A percentile compares a stretch with the other conserved stretches of the same genome.
Evolutionary conservation across 164 flowering plant species (phyloP).

Genomic region (Akebia trifoliata): DNA sequence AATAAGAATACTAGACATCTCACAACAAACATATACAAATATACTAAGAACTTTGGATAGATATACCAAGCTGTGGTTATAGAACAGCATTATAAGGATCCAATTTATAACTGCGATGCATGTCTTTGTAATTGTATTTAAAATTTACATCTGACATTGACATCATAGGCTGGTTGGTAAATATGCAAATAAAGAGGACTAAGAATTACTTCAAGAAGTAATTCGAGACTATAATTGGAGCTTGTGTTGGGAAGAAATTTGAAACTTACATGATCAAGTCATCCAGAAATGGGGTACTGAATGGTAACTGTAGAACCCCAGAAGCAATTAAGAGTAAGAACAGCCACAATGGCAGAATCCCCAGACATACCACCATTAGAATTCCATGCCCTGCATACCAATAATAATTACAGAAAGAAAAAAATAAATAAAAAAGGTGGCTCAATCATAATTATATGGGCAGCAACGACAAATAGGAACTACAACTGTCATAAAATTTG

Average conservation of each 20-base stretch:
- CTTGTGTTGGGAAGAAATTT: slow-evolving; percentile 2
- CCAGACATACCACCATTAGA: slow-evolving; percentile 32
- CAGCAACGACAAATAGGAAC: neutral
- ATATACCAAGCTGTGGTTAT: no score
- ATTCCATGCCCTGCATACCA: slow-evolving; percentile 50
- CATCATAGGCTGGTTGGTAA: no score
- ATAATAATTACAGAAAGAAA: neutral
- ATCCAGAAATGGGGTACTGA: slow-evolving; percentile 46
- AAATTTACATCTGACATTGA: no score
- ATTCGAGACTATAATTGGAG: neutral
- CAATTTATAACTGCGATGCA: no score
- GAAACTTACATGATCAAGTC: slow-evolving; percentile 46
- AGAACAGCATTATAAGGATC: no score
- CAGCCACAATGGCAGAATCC: slow-evolving; percentile 60
- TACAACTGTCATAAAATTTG: no score
- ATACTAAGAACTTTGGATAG: no score
- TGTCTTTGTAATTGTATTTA: no score
- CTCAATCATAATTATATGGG: neutral
- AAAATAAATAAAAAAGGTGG: neutral
- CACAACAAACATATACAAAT: no score
- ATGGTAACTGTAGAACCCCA: slow-evolving; percentile 64
- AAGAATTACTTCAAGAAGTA: no score
- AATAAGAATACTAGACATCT: no score
- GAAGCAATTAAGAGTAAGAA: slow-evolving; percentile 47
- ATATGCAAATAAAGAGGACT: no score